phyloP scores from a whole-genome alignment of 768 basidiomycete genomes.

The Zangia roseola region DNA sequence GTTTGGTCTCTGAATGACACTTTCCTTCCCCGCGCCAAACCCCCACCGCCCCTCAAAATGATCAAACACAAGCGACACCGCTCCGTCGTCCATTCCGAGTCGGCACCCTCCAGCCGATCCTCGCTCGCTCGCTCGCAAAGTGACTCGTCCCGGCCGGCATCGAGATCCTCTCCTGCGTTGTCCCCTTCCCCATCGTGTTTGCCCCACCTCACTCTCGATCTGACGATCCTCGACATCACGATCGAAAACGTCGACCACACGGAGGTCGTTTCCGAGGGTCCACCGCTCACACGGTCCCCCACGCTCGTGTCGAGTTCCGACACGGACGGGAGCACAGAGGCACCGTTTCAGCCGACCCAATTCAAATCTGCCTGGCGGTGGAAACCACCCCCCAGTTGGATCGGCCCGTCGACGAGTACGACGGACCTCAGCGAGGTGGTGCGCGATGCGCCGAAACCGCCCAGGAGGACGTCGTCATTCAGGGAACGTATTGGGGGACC shows the following conservation, averaged over 20 bases:
- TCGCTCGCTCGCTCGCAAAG: not conserved
- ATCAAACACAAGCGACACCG: slow-evolving; percentile 10
- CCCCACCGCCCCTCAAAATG: slow-evolving; percentile 13
- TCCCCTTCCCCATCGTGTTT: no score
- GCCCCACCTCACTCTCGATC: not conserved
- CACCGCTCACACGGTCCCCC: not conserved
- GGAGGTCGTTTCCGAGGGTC: not conserved
- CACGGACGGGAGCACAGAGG: not conserved
- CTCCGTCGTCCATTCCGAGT: not conserved
- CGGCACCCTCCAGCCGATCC: not conserved
- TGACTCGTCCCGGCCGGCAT: not conserved
- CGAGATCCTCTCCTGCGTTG: not conserved
- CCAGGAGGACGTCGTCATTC: not conserved
- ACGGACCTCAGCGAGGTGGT: not conserved
- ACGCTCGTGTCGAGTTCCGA: not conserved
- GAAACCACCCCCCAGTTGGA: slow-evolving; percentile 27
- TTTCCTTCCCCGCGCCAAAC: slow-evolving; percentile 22
- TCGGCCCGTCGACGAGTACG: slow-evolving; percentile 8
- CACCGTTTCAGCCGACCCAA: not conserved
- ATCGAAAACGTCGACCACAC: not conserved
- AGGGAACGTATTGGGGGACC: slow-evolving; percentile 1
- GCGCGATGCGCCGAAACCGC: not conserved
- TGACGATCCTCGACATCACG: not conserved
- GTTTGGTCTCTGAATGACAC: slow-evolving; percentile 18
- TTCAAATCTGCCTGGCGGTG: slow-evolving; percentile 6